Evolutionary conservation across 140 eudicot species (phyloP), one percentile per base, ranked within the genome.

Genomic region (Stevia rebaudiana): DNA sequence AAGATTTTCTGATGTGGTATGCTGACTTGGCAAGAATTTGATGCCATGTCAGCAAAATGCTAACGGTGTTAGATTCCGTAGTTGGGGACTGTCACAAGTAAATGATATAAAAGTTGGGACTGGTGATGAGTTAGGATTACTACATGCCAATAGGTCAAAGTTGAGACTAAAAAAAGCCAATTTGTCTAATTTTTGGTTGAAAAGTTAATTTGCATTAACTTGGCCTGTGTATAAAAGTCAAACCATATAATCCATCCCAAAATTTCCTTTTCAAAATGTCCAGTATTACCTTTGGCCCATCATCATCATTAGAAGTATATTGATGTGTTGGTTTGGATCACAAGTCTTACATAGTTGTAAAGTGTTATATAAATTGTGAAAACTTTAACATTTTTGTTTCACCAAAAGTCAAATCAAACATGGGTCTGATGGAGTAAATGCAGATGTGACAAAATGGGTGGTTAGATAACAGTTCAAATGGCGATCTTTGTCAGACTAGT

Each of bases 271-370:
- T 51, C 9, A 37, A 66, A 51, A 1, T 67, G 42, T 67, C 63
- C 11, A 5, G 25, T 31, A 28, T 4, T 28, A 4, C 33, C 33
- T 28, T 28, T 28, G 33, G 3, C 33, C 33, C 33, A 2, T 4
- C 17, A 67, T 66, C 50, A 66, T 22, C 71, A n/a, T 62, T 43
- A 42, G 41, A 23, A 50, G 39, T 33, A 65, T 30, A 21, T 6
- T 42, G 39, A 61, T n/a, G 25, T 25, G 8, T 43, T 42, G 69
- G 31, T 19, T 65, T 49, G 47, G 71, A 40, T n/a, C 19, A 48
- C 17, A 65, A 23, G 71, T 22, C 25, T 8, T 39, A 9, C 61
- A 5, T 24, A 28, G 6, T 8, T 10, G 49, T 11, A 69, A 49
- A 50, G 59, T 31, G 12, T 17, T 17, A 13, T 39, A 36, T 30